These are phyloP conservation scores for Populus simonii DNA, from an alignment of 345 rosid species.

Conservation along the genomic window DNA sequence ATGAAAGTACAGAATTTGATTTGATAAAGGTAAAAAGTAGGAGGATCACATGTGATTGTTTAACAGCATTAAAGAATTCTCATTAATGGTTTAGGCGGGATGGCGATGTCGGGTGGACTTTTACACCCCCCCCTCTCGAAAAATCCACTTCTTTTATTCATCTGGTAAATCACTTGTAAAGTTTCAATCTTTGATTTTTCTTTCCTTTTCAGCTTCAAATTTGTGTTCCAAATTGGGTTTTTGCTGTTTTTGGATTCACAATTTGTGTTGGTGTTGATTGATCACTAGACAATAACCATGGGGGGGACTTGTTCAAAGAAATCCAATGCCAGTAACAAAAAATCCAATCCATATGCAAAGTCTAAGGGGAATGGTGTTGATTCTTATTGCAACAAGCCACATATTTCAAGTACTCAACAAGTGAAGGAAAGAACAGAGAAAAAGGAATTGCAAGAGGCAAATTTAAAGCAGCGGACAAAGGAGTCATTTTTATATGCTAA, in stretches of 20 bases:
- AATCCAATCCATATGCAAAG: neutral
- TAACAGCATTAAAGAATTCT: too few species aligned
- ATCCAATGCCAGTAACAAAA: neutral
- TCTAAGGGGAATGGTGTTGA: too few species aligned
- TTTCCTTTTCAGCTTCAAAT: neutral
- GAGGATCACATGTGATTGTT: too few species aligned
- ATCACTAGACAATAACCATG: neutral
- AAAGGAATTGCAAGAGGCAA: neutral
- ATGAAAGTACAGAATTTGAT: too few species aligned
- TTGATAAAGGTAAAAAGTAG: too few species aligned
- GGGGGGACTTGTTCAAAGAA: neutral
- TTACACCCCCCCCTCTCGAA: neutral
- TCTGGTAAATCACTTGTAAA: too few species aligned
- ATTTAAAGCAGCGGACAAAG: neutral
- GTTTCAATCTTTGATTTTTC: neutral
- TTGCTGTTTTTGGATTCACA: neutral
- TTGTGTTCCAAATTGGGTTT: neutral
- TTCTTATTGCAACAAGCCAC: neutral
- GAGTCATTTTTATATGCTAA: neutral
- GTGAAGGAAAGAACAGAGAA: neutral
- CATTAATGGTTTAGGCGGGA: neutral
- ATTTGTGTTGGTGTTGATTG: neutral
- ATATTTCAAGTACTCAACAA: neutral
- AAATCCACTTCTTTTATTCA: neutral
- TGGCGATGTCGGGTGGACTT: neutral